A percentile compares a stretch with the other conserved stretches of the same genome.
Conservation (phyloP, 2,329 filamentous ascomycete species). For the Ophiostoma populinum region DNA sequence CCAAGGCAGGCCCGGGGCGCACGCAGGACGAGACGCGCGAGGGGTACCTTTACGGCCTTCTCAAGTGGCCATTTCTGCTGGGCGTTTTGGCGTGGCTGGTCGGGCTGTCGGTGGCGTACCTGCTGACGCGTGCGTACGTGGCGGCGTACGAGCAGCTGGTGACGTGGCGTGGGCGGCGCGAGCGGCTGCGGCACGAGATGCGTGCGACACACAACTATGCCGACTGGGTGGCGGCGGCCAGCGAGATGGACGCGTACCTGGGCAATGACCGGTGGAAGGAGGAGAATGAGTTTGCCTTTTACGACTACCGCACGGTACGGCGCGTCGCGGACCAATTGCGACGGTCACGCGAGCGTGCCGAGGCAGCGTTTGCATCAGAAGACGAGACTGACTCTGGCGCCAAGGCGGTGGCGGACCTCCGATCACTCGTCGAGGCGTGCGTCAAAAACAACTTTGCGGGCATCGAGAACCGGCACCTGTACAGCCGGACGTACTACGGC, state of each 20-base stretch:
- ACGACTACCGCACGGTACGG: slow-evolving; percentile 71
- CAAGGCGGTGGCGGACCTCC: slow-evolving; percentile 39
- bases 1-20: slow-evolving; percentile 24
- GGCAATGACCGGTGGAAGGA: slow-evolving; percentile 70
- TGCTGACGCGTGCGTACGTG: slow-evolving; percentile 75
- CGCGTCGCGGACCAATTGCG: slow-evolving; percentile 62
- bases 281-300: slow-evolving; percentile 64
- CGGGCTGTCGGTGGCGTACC: slow-evolving; percentile 55
- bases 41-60: slow-evolving; percentile 71
- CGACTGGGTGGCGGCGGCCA: slow-evolving; percentile 70
- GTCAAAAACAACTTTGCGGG: slow-evolving; percentile 97
- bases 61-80: slow-evolving; percentile 83
- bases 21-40: slow-evolving; percentile 86
- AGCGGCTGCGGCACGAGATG: slow-evolving; percentile 53
- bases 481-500: slow-evolving; percentile 93
- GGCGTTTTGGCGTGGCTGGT: slow-evolving; percentile 67
- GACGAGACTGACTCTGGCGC: slow-evolving; percentile 12
- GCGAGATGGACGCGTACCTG: slow-evolving; percentile 62
- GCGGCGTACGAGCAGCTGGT: slow-evolving; percentile 82
- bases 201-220: slow-evolving; percentile 56
- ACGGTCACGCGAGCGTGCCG: slow-evolving; percentile 41
- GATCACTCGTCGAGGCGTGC: slow-evolving; percentile 66
- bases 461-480: slow-evolving; percentile 83
- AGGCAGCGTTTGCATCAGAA: slow-evolving; percentile 24
- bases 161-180: slow-evolving; percentile 69